Evolutionary conservation across 805 yeast genomes (phyloP).

Genomic region (Ogataea thermomethanolica): DNA sequence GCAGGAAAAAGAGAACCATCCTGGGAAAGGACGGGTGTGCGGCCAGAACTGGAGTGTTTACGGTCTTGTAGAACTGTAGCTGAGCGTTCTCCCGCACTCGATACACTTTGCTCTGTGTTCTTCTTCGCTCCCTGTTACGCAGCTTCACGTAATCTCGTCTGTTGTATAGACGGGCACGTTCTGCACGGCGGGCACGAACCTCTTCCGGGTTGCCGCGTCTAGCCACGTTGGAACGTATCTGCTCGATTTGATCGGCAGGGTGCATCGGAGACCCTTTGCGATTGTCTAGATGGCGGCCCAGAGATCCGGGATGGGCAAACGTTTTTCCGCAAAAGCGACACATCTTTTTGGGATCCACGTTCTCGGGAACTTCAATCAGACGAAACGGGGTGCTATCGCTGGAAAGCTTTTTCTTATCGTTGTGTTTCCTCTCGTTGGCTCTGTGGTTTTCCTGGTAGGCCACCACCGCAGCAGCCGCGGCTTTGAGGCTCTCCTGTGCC

Average conservation of each 20-base stretch:
- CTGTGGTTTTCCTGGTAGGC: conserved; percentile 16
- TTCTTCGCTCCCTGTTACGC: conserved; percentile 43
- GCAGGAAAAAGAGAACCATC: conserved; percentile 44
- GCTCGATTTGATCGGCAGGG: conserved; percentile 46
- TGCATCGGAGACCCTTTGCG: conserved; percentile 52
- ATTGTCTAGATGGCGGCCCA: conserved; percentile 57
- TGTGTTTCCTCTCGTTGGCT: conserved; percentile 2
- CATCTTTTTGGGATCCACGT: conserved; percentile 33
- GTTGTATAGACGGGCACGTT: conserved; percentile 43
- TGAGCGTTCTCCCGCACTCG: conserved; percentile 39
- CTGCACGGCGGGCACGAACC: conserved; percentile 38
- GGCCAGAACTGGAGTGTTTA: conserved; percentile 39
- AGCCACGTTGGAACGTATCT: conserved; percentile 45
- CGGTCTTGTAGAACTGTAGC: conserved; percentile 33
- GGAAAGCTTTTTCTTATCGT: conserved; percentile 2
- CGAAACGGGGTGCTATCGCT: conserved; percentile 4
- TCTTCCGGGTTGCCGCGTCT: conserved; percentile 47
- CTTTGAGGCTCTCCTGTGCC: conserved; percentile 16
- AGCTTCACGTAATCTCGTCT: conserved; percentile 46
- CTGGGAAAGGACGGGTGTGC: conserved; percentile 48
- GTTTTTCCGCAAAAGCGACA: conserved; percentile 52
- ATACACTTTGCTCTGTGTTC: conserved; percentile 38
- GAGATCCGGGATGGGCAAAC: conserved; percentile 55
- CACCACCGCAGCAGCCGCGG: conserved; percentile 25
- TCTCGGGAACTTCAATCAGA: conserved; percentile 22